Evolutionary conservation across 371 early-diverging fungal genomes (phyloP).

Genomic region (Saksenaea oblongispora): DNA sequence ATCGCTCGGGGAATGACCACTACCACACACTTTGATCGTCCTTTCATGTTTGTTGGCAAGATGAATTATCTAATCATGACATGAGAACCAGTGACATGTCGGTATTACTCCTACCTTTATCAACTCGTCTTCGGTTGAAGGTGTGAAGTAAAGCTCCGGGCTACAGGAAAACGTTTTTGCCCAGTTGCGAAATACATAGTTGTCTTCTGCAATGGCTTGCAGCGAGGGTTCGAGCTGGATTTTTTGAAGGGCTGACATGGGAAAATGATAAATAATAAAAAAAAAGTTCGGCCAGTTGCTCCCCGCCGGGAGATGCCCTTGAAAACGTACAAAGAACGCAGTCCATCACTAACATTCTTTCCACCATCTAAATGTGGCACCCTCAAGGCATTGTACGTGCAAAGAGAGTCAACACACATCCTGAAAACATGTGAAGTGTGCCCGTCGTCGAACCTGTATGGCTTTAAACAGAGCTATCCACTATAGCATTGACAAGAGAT

Average conservation of each 20-base stretch:
- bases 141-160: slow-evolving; percentile 64
- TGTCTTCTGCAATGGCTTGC: slow-evolving; percentile 26
- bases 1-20: slow-evolving; percentile 86
- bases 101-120: slow-evolving; percentile 44
- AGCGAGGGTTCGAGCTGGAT: slow-evolving; percentile 11
- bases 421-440: no score
- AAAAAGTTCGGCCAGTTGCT: neutral
- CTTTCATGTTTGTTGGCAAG: slow-evolving; percentile 47
- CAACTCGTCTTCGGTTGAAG: slow-evolving; percentile 65
- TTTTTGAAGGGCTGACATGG: slow-evolving; percentile 11
- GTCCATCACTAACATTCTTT: no score
- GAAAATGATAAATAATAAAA: neutral
- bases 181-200: slow-evolving; percentile 70
- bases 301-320: no score
- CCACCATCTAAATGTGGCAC: no score
- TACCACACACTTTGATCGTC: slow-evolving; percentile 69
- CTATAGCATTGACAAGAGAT: no score
- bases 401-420: no score
- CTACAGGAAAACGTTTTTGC: slow-evolving; percentile 67
- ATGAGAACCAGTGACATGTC: neutral
- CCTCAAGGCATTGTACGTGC: no score
- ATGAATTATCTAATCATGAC: slow-evolving; percentile 48
- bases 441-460: no score
- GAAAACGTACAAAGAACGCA: no score
- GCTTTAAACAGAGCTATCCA: no score